A percentile compares a stretch with the other conserved stretches of the same genome.
These are phyloP conservation scores for Lasiodiplodia sp. DNA, from an alignment of 2,329 filamentous ascomycete genomes.

Conservation along the genomic window DNA sequence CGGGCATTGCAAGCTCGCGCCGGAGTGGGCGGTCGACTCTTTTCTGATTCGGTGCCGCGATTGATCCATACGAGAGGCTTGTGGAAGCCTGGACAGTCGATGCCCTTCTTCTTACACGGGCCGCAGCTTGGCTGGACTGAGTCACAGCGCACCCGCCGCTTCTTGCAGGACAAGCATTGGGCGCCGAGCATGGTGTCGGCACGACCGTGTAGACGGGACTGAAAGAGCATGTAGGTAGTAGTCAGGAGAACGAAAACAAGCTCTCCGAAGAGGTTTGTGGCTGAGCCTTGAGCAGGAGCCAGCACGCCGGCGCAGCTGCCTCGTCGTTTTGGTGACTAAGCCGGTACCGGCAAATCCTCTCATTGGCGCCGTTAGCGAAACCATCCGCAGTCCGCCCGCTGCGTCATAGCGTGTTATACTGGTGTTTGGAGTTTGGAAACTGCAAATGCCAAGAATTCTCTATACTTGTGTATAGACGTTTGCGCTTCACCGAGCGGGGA, in stretches of 20 bases:
- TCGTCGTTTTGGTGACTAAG: too few relatives aligned
- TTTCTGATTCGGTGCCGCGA: neutral
- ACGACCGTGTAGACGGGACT: neutral
- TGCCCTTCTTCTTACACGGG: neutral
- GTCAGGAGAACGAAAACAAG: neutral
- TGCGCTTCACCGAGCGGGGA: too few relatives aligned
- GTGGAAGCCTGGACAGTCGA: neutral
- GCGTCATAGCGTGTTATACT: too few relatives aligned
- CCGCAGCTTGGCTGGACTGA: neutral
- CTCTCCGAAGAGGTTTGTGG: neutral
- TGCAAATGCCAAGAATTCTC: neutral
- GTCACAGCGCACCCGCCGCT: neutral
- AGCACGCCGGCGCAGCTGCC: too few relatives aligned
- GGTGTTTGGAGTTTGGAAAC: too few relatives aligned
- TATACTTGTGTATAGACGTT: neutral
- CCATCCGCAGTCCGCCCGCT: too few relatives aligned
- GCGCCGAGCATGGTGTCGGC: neutral
- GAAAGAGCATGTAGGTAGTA: neutral
- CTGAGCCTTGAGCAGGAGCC: neutral
- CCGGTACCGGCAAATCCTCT: too few relatives aligned
- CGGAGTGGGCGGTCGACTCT: neutral
- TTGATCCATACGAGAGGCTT: neutral
- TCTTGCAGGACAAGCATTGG: neutral
- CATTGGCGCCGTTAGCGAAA: too few relatives aligned
- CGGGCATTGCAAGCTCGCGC: too few relatives aligned